Base-by-base conservation (phyloP, 1,284 basidiomycete species). In the Fomitopsis schrenkii region DNA sequence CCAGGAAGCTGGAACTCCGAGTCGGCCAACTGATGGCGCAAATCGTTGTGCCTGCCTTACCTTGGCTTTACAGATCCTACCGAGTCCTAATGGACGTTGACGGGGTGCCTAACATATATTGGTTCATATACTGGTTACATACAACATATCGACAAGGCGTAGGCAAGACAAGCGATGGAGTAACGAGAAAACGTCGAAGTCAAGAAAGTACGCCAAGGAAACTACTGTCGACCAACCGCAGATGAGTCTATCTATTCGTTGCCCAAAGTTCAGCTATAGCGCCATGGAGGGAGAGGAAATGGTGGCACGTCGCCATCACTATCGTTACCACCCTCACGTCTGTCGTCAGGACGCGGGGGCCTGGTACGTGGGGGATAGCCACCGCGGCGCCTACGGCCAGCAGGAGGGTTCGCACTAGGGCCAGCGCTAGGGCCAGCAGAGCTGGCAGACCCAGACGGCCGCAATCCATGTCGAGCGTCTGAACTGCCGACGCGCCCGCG, bases 401-500 rank as follows among this genome's bases (percentile, higher is more conserved):
- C 52, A 5, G n/a, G 33, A 5, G 36, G 33, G 36, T 30, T 38
- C 14, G 33, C 52, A 38, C 52, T 54, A 10, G 35, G 19, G 10
- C 52, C 36, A 8, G 33, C n/a, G 35, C 26, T 57, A 12, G 52
- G 22, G 5, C 33, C 52, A 19, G 60, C 59, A 8, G 63, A 60
- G 9, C 55, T 36, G 26, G 57, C 30, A 15, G 26, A 19, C 15
- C 8, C 22, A 9, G 40, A 17, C 63, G 5, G 60, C 52, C n/a
- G 57, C 28, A 7, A 61, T 17, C 10, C 53, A 14, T 19, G 56
- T 38, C 42, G 42, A 30, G 7, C 19, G 50, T 30, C 1, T 59
- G 56, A 6, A 60, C 41, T 54, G 58, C 38, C 50, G 2, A 71
- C 65, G 14, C 63, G 62, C 10, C 62, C 67, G 14, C 71, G 70